These are phyloP conservation scores for Boletus bicolor DNA, from an alignment of 768 basidiomycete genomes.

Conservation along the genomic window DNA sequence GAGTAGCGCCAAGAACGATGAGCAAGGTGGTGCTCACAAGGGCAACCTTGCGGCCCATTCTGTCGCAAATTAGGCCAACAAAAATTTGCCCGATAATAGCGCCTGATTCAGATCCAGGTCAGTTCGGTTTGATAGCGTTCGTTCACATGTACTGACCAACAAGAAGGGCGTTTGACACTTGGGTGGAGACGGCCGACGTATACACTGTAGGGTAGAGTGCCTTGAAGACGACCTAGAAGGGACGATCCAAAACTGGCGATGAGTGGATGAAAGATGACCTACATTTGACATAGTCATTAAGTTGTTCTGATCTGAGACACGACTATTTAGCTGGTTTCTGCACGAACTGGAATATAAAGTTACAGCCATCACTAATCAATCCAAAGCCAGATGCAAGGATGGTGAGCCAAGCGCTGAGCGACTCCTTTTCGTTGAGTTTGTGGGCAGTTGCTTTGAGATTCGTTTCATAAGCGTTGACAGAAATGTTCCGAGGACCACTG, in stretches of 20 bases:
- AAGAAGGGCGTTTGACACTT: conserved; percentile 67
- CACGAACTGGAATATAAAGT: conserved; percentile 10
- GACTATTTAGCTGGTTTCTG: conserved; percentile 4
- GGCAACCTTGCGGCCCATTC: conserved; percentile 72
- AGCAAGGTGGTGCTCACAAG: conserved; percentile 64
- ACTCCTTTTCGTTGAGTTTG: conserved; percentile 37
- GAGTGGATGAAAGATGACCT: conserved; percentile 8
- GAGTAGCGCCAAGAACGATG: conserved; percentile 66
- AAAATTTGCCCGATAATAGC: conserved; percentile 58
- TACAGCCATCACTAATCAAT: conserved; percentile 62
- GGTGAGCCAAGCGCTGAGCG: conserved; percentile 57
- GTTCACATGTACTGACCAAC: conserved; percentile 45
- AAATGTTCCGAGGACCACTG: conserved; percentile 13
- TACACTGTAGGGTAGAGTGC: conserved; percentile 61
- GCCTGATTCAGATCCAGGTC: conserved; percentile 34
- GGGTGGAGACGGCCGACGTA: conserved; percentile 58
- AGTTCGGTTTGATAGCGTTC: background rate
- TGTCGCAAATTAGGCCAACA: conserved; percentile 70
- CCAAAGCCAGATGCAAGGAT: conserved; percentile 64
- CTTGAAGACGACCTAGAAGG: conserved; percentile 58
- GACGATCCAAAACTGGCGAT: conserved; percentile 7
- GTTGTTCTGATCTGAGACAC: conserved; percentile 58
- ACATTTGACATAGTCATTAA: conserved; percentile 70
- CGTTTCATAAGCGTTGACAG: conserved; percentile 24
- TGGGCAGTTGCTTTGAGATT: conserved; percentile 23